Evolutionary conservation across 2,329 filamentous ascomycete genomes (phyloP).

Genomic region (Epichloe glyceriae): DNA sequence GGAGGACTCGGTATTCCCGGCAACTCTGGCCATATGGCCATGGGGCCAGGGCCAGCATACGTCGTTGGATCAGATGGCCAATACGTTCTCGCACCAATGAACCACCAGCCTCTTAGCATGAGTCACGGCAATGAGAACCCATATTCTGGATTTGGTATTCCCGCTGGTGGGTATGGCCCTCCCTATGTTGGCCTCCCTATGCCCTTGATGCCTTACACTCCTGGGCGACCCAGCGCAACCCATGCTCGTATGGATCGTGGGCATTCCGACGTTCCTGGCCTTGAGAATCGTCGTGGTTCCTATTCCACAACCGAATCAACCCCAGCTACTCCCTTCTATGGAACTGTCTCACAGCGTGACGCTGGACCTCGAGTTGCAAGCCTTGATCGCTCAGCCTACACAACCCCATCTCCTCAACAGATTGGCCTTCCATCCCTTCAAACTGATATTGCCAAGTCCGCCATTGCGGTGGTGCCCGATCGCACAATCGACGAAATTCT

Average conservation of each 20-base stretch:
- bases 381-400: conserved; percentile 52
- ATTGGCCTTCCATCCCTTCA: conserved; percentile 30
- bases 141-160: conserved; percentile 20
- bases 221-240: conserved; percentile 32
- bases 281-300: conserved; percentile 54
- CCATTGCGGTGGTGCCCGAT: conserved; percentile 27
- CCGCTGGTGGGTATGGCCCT: conserved; percentile 21
- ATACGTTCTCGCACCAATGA: conserved; percentile 24
- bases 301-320: conserved; percentile 57
- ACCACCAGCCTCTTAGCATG: conserved; percentile 22
- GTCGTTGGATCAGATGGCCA: conserved; percentile 27
- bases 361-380: conserved; percentile 44
- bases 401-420: conserved; percentile 53
- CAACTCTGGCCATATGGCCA: conserved; percentile 15
- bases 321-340: conserved; percentile 53
- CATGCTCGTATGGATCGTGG: conserved; percentile 34
- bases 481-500: conserved; percentile 50
- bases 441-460: conserved; percentile 28
- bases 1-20: conserved; percentile 22
- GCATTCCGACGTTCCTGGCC: conserved; percentile 43
- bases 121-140: conserved; percentile 20
- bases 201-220: conserved; percentile 37
- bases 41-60: conserved; percentile 23
- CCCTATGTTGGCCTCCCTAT: conserved; percentile 25
- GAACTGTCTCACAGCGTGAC: conserved; percentile 43